Base-by-base conservation (phyloP, 176 grass and related monocot genomes). In the Eleusine coracana region DNA sequence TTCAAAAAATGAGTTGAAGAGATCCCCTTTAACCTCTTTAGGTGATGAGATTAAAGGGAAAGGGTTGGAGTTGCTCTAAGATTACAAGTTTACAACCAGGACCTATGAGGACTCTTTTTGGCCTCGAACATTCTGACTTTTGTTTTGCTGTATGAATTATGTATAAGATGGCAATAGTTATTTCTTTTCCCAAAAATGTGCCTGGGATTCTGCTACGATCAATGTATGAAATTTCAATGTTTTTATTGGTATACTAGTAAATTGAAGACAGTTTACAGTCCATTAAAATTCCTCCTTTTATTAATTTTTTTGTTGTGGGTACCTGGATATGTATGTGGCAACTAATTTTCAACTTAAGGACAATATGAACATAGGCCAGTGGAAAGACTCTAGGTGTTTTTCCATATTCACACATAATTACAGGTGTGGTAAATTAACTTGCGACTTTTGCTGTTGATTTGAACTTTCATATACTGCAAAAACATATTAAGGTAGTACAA, bases 321-420 rank as follows among this genome's bases (percentile, higher is more conserved):
- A 10, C 49, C 49, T 51, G 49, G 49, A 3, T 51, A 44, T 25
- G 15, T 10, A 55, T 34, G 10, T 56, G 0, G 2, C 8, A 44
- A 36, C 62, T 81, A 27, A 8, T 74, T 66, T 83, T 87, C 11
- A 49, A 11, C 79, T 58, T 40, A 52, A 52, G 14, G 39, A 61
- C 40, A 23, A 3, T 5, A 17, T 37, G 29, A 12, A 15, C 0
- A 29, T n/a, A 51, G 61, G 15, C 21, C 2, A 79, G 4, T 68
- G 11, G 0, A 77, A 71, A 44, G 12, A n/a, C 52, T 11, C 0
- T 7, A 52, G 7, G 13, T 39, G 28, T 3, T 54, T 70, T 29
- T 27, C 0, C 3, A 37, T 27, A 34, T 62, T 15, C 81, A 15
- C 59, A 27, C 3, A 29, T 27, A 41, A 17, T 13, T 34, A 27